Evolutionary conservation across 2,329 filamentous ascomycete genomes (phyloP).

Genomic region (Alternaria dauci): DNA sequence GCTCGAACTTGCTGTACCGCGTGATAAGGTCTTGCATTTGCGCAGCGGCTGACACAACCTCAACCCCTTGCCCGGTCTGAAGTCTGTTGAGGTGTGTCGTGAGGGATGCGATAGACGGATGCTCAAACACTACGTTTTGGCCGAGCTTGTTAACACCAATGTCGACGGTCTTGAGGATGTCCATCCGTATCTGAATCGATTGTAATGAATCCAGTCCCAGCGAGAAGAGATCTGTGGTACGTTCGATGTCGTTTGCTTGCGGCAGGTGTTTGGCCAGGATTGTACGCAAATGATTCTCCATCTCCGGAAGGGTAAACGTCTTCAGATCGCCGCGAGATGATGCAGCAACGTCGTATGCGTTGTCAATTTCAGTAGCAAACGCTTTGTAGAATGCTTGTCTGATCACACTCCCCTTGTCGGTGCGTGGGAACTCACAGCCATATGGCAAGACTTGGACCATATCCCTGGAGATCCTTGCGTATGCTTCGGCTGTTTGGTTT

Average conservation of each 20-base stretch:
- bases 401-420: conserved; percentile 67
- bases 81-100: conserved; percentile 57
- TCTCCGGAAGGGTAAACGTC: not conserved
- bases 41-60: conserved; percentile 49
- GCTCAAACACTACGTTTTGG: conserved; percentile 68
- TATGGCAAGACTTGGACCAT: conserved; percentile 61
- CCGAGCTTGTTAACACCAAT: conserved; percentile 56
- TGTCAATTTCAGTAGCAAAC: conserved; percentile 59
- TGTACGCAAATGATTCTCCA: conserved; percentile 26
- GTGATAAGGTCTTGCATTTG: conserved; percentile 58
- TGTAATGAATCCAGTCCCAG: conserved; percentile 67
- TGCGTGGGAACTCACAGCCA: conserved; percentile 59
- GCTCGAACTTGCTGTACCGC: conserved; percentile 53
- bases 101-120: conserved; percentile 59
- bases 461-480: conserved; percentile 62
- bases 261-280: conserved; percentile 26
- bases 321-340: not conserved
- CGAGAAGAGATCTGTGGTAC: conserved; percentile 66
- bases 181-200: conserved; percentile 63
- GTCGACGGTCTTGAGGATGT: conserved; percentile 61
- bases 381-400: conserved; percentile 61
- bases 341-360: conserved; percentile 53
- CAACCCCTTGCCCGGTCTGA: conserved; percentile 46
- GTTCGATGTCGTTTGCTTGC: conserved; percentile 15
- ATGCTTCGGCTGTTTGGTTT: conserved; percentile 60